These are phyloP conservation scores for Mortierella sp. DNA, from an alignment of 371 early-diverging fungal species.

Conservation along the genomic window DNA sequence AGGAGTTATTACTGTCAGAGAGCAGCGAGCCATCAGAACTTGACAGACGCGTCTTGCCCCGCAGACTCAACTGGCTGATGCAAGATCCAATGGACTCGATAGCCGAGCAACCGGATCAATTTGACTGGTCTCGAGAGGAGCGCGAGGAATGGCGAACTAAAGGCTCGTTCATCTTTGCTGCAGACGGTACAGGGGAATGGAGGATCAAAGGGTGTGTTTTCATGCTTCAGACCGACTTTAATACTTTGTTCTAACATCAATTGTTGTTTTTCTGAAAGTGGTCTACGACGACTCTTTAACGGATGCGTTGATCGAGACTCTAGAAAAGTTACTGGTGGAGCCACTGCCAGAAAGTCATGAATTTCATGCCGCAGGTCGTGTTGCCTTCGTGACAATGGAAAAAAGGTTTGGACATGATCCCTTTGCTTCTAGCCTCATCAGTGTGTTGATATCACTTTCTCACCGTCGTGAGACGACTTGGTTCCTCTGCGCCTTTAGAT, in stretches of 20 bases:
- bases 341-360: constrained; percentile 34
- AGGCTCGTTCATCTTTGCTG: constrained; percentile 36
- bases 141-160: constrained; percentile 21
- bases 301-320: constrained; percentile 31
- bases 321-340: constrained; percentile 24
- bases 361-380: constrained; percentile 18
- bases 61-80: constrained; percentile 36
- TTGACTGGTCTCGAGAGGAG: constrained; percentile 19
- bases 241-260: not conserved
- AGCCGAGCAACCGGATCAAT: constrained; percentile 5
- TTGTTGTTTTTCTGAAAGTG: constrained; percentile 10
- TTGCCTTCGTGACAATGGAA: constrained; percentile 36
- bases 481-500: constrained; percentile 6
- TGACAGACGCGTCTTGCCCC: constrained; percentile 1
- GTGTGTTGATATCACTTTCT: too few species aligned
- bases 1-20: not conserved
- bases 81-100: constrained; percentile 12
- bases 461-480: not conserved
- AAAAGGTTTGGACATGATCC: constrained; percentile 22
- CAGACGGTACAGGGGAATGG: constrained; percentile 31
- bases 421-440: not conserved
- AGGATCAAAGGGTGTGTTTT: not conserved
- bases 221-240: too few species aligned
- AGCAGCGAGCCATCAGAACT: not conserved
- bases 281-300: constrained; percentile 44